Percentiles rank a stretch among this genome's conserved stretches.
These are phyloP conservation scores for Metarhizium robertsii DNA, from an alignment of 2,329 filamentous ascomycete genomes.

Conservation along the genomic window DNA sequence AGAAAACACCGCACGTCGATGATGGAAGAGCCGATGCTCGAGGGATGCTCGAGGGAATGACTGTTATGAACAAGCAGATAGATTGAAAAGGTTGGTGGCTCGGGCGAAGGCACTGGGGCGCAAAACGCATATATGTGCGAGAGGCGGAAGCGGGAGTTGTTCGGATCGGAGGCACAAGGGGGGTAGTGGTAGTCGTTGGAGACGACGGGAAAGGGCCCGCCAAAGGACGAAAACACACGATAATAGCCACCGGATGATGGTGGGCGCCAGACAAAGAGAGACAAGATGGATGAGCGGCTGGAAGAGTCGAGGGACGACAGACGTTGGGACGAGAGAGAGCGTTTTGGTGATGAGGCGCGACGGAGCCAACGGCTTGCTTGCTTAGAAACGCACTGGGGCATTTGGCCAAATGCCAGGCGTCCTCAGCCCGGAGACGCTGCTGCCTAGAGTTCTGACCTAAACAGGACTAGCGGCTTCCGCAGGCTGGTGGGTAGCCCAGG, in stretches of 20 bases:
- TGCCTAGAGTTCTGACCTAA: constrained; percentile 11
- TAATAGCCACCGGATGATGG: constrained; percentile 5
- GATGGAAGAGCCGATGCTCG: neutral
- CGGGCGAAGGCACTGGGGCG: neutral
- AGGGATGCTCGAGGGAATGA: neutral
- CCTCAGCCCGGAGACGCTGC: constrained; percentile 13
- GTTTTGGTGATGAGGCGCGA: constrained; percentile 4
- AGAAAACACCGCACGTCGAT: neutral
- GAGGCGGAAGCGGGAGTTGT: constrained; percentile 9
- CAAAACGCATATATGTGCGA: neutral
- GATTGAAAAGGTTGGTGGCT: neutral
- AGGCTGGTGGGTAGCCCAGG: constrained; percentile 6
- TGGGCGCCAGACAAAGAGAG: constrained; percentile 5
- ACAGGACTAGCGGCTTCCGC: constrained; percentile 8
- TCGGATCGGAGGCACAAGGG: constrained; percentile 18
- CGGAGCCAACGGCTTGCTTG: neutral
- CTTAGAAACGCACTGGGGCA: constrained; percentile 5
- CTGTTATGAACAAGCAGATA: neutral
- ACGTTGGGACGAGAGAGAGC: constrained; percentile 1
- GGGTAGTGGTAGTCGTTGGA: constrained; percentile 9
- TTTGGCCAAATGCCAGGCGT: constrained; percentile 1
- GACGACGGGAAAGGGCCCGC: constrained; percentile 7
- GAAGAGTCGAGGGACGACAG: neutral
- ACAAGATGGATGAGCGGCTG: neutral
- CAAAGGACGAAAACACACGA: constrained; percentile 2